Conservation (phyloP, 331 rosid genomes). For the Erythrophleum ivorense region DNA sequence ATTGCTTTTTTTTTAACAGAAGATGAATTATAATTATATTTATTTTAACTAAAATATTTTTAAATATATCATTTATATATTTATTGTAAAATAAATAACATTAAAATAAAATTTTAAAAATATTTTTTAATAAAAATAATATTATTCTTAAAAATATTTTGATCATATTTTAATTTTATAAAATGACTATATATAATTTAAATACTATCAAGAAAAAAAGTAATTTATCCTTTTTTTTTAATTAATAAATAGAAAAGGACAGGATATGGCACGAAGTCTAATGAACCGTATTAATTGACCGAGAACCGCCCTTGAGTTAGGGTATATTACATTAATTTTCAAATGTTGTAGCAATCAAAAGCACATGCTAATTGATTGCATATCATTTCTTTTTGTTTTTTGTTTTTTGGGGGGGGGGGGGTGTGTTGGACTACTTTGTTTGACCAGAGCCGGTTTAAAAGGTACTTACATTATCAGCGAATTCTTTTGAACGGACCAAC, state of each 20-base stretch:
- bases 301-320: neutral
- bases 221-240: no score
- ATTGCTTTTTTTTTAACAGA: no score
- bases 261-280: neutral
- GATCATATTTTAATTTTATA: no score
- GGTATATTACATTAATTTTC: neutral
- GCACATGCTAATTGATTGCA: slow-evolving; percentile 31
- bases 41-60: no score
- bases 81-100: no score
- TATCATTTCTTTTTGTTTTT: slow-evolving; percentile 25
- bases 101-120: no score
- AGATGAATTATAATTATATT: no score
- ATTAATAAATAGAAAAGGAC: neutral
- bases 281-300: slow-evolving; percentile 7
- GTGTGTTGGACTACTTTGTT: neutral
- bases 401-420: neutral
- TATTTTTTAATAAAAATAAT: no score
- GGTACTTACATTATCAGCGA: neutral
- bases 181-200: no score
- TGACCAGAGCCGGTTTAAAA: slow-evolving; percentile 28
- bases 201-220: no score
- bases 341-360: slow-evolving; percentile 27
- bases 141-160: no score
- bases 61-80: no score
- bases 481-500: neutral